Conservation (phyloP, 2,329 filamentous ascomycete species). For the Chalara sp. region DNA sequence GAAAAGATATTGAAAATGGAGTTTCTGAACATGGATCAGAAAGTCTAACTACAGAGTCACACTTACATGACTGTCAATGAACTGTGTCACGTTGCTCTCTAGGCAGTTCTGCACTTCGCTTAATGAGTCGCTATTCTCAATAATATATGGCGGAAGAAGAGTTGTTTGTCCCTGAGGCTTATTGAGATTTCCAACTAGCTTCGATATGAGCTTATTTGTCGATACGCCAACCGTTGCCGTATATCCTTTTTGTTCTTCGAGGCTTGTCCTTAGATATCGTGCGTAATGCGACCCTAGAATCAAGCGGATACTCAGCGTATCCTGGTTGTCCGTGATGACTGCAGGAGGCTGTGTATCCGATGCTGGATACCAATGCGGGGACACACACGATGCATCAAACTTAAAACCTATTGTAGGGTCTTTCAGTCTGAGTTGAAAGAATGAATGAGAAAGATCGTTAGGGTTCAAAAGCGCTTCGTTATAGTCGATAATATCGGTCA, state of each 20-base stretch:
- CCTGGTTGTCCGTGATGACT: constrained; percentile 8
- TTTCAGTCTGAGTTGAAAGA: constrained; percentile 67
- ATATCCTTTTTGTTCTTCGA: constrained; percentile 74
- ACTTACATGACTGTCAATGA: constrained; percentile 59
- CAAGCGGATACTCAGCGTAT: constrained; percentile 41
- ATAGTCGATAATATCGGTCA: constrained; percentile 79
- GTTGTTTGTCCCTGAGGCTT: constrained; percentile 88
- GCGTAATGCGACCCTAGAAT: constrained; percentile 78
- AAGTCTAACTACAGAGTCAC: no score
- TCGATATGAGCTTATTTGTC: constrained; percentile 79
- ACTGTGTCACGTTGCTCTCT: constrained; percentile 50
- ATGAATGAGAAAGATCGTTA: constrained; percentile 58
- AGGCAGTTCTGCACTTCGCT: constrained; percentile 7
- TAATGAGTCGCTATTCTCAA: constrained; percentile 19
- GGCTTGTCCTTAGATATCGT: constrained; percentile 59
- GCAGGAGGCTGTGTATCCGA: constrained; percentile 26
- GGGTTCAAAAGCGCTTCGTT: constrained; percentile 67
- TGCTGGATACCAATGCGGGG: constrained; percentile 42
- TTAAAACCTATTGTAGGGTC: constrained; percentile 76
- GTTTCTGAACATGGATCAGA: no score
- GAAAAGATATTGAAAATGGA: no score
- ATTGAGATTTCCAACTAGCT: constrained; percentile 75
- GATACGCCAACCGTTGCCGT: constrained; percentile 84
- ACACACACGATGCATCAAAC: constrained; percentile 65
- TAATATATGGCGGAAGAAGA: constrained; percentile 56